phyloP scores from a whole-genome alignment of 768 basidiomycete genomes.

The Hysterangium stoloniferum region DNA sequence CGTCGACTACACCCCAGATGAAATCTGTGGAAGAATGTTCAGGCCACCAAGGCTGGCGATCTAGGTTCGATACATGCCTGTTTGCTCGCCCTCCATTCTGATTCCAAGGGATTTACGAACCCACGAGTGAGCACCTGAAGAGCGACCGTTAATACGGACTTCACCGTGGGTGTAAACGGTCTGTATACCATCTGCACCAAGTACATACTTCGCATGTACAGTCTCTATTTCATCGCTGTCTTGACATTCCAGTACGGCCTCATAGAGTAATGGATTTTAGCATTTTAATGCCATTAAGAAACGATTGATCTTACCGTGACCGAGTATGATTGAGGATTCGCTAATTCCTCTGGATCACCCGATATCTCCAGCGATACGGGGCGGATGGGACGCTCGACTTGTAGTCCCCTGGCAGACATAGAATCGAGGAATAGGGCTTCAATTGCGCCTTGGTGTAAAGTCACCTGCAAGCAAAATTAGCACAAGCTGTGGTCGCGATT shows the following conservation, averaged over 20 bases:
- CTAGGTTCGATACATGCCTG: conserved; percentile 21
- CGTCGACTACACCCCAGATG: conserved; percentile 79
- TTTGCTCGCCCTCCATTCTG: conserved; percentile 70
- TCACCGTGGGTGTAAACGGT: neutral
- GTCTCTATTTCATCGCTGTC: conserved; percentile 38
- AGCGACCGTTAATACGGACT: conserved; percentile 17
- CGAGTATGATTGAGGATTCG: conserved; percentile 31
- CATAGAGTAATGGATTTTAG: too few species aligned
- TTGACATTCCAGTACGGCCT: conserved; percentile 32
- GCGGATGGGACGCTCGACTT: conserved; percentile 42
- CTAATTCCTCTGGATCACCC: conserved; percentile 32
- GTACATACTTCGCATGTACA: conserved; percentile 64
- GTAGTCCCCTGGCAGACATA: conserved; percentile 37
- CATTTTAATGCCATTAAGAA: neutral
- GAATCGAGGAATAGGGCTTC: conserved; percentile 53
- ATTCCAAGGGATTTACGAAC: conserved; percentile 62
- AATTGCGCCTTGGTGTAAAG: conserved; percentile 57
- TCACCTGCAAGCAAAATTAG: conserved; percentile 30
- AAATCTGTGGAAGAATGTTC: conserved; percentile 39
- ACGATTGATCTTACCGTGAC: conserved; percentile 22
- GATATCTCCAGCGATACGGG: conserved; percentile 44
- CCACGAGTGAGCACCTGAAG: conserved; percentile 73
- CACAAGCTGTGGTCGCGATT: neutral
- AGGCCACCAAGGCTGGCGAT: too few species aligned
- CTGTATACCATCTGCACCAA: conserved; percentile 61